Base-by-base conservation (phyloP, 805 yeast genomes). In the Nakazawaea ishiwadae region DNA sequence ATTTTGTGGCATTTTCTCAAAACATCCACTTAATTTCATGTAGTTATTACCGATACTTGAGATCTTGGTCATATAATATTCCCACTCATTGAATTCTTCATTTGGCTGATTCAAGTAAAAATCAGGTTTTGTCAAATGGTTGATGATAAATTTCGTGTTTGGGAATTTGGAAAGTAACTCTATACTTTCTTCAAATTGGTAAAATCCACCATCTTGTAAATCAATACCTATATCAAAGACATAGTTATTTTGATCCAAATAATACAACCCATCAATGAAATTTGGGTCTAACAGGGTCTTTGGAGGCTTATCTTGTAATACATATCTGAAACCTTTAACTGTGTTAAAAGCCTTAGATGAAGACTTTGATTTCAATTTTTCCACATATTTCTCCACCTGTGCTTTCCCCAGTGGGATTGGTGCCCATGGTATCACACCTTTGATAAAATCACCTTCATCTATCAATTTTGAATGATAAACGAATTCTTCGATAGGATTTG, bases 201-300 rank as follows among this genome's bases (percentile, higher is more conserved):
- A 74, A 4, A 63, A 55, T 12, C 52, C 45, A 3, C 38, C 43
- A 15, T 49, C 45, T 28, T 65, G 47, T 12, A 33, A 20, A 48
- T 69, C 73, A 29, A 71, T 60, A 5, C 75, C 75, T 30, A 69
- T 51, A 34, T 71, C 76, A 42, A 69, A 71, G 1, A 58, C 56
- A 28, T 51, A 60, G 5, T 55, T 50, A 4, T 54, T 37, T 5
- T 44, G 44, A 6, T 44, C 51, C 12, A 71, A 42, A 60, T 62
- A 64, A 9, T 62, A 52, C 35, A 71, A 43, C 1, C 61, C 51
- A 4, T 60, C 65, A 19, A 59, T 50, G 41, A 69, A 60, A 2
- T 46, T 26, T 5, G 37, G 31, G 4, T 48, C 36, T 2, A 55
- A 30, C 66, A 65, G 62, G 1, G 65, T 60, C 1, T 62, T 64